Percentiles rank a stretch among this genome's conserved stretches.
Conservation (phyloP, 106 monocot genomes). For the Platanthera guangdongensis region DNA sequence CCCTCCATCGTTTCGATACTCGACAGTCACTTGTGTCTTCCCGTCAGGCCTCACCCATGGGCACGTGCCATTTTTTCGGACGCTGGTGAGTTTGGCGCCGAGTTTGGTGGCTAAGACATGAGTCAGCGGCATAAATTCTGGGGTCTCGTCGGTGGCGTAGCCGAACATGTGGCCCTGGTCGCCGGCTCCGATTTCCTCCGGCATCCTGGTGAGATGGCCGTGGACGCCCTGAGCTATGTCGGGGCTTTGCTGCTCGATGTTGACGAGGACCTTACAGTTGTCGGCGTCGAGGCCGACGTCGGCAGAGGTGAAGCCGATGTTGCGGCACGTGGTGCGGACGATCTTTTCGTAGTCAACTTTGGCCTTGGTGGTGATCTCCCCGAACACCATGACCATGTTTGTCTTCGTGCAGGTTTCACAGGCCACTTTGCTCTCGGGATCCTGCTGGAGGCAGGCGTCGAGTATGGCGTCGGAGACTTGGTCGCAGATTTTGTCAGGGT, state of each 20-base stretch:
- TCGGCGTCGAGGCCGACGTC: slow-evolving; percentile 40
- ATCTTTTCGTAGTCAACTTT: slow-evolving; percentile 35
- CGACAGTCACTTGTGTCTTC: slow-evolving; percentile 16
- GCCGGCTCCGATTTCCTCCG: neutral
- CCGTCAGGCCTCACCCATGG: neutral
- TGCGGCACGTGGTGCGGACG: slow-evolving; percentile 31
- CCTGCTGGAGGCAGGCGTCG: slow-evolving; percentile 36
- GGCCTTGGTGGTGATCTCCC: slow-evolving; percentile 42
- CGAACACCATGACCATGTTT: slow-evolving; percentile 43
- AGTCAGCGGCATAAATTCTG: slow-evolving; percentile 35
- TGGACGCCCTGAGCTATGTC: slow-evolving; percentile 39
- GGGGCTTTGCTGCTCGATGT: slow-evolving; percentile 40
- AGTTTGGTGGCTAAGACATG: slow-evolving; percentile 36
- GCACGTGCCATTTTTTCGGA: neutral
- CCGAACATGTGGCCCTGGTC: neutral
- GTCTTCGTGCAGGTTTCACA: slow-evolving; percentile 41
- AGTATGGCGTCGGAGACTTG: slow-evolving; percentile 37
- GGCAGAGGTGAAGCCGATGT: slow-evolving; percentile 23
- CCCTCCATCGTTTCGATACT: slow-evolving; percentile 19
- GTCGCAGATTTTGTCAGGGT: slow-evolving; percentile 42
- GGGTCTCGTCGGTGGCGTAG: slow-evolving; percentile 32
- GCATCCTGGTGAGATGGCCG: slow-evolving; percentile 12
- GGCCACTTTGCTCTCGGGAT: slow-evolving; percentile 38
- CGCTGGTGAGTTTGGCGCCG: slow-evolving; percentile 8
- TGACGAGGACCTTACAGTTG: slow-evolving; percentile 29